A percentile compares a stretch with the other conserved stretches of the same genome.
Conservation (phyloP, 805 yeast genomes). For the Nakazawaea siamensis region DNA sequence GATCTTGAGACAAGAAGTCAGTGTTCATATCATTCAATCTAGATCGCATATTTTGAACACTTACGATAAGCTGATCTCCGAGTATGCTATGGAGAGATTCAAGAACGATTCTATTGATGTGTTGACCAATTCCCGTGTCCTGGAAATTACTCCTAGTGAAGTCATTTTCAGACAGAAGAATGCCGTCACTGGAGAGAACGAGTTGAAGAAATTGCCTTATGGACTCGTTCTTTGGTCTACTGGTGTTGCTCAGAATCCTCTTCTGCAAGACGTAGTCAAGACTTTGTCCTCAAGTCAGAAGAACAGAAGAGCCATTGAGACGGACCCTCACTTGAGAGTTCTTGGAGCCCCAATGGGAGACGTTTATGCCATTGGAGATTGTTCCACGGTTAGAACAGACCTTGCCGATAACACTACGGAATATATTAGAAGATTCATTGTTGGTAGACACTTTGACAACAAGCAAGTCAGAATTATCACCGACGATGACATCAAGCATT, state of each 20-base stretch:
- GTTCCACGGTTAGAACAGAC: constrained; percentile 57
- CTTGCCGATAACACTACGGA: constrained; percentile 47
- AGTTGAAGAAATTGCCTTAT: constrained; percentile 44
- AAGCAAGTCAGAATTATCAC: constrained; percentile 26
- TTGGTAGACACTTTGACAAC: constrained; percentile 31
- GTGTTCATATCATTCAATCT: constrained; percentile 64
- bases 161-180: constrained; percentile 50
- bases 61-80: constrained; percentile 55
- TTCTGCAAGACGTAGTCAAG: constrained; percentile 47
- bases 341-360: constrained; percentile 61
- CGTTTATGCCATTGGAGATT: constrained; percentile 67
- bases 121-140: constrained; percentile 56
- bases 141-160: constrained; percentile 44
- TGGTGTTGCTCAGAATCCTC: constrained; percentile 60
- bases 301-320: constrained; percentile 66
- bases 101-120: constrained; percentile 55
- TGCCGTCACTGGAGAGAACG: constrained; percentile 28
- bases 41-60: constrained; percentile 62
- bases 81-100: constrained; percentile 58
- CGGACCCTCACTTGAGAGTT: constrained; percentile 65
- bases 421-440: constrained; percentile 37
- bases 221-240: constrained; percentile 74
- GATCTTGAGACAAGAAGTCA: constrained; percentile 51
- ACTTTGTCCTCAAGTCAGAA: constrained; percentile 40
- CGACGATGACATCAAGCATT: constrained; percentile 42